Conservation (phyloP, 495 filamentous ascomycete genomes). For the Evansstolkia leycettana region DNA sequence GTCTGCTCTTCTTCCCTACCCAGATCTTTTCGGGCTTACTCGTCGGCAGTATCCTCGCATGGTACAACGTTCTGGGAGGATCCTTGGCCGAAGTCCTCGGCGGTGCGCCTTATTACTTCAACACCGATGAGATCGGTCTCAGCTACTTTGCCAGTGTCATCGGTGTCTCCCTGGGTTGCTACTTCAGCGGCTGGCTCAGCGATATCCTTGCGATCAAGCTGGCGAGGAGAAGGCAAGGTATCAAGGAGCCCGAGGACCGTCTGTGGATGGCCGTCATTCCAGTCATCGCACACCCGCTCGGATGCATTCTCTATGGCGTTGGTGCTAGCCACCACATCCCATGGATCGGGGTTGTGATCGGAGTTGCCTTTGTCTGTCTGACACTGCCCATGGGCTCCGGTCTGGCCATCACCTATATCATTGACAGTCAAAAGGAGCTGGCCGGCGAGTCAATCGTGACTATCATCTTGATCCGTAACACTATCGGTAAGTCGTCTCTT, state of each 20-base stretch:
- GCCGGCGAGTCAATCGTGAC: constrained; percentile 41
- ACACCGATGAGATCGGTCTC: constrained; percentile 2
- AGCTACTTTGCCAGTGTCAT: constrained; percentile 7
- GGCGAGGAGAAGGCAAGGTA: constrained; percentile 17
- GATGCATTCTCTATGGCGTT: constrained; percentile 8
- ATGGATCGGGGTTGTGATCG: constrained; percentile 13
- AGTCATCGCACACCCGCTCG: constrained; percentile 4
- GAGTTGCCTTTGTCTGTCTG: constrained; percentile 8
- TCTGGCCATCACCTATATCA: constrained; percentile 10
- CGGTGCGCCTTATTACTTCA: constrained; percentile 9
- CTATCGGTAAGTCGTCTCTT: too few species aligned
- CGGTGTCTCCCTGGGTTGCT: constrained; percentile 7
- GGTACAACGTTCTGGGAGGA: constrained; percentile 4
- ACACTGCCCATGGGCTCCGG: constrained; percentile 6
- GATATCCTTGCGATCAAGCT: constrained; percentile 15
- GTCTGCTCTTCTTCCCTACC: constrained; percentile 9
- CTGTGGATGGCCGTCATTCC: constrained; percentile 6
- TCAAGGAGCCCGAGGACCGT: constrained; percentile 24
- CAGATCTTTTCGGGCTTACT: constrained; percentile 6
- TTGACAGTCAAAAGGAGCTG: constrained; percentile 26
- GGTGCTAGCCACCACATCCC: constrained; percentile 9
- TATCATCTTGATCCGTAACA: constrained; percentile 45
- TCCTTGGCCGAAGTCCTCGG: constrained; percentile 5
- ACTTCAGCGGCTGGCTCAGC: constrained; percentile 3
- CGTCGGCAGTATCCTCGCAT: constrained; percentile 3